Evolutionary conservation across 805 yeast genomes (phyloP).

Genomic region (Teunomyces tritomae): DNA sequence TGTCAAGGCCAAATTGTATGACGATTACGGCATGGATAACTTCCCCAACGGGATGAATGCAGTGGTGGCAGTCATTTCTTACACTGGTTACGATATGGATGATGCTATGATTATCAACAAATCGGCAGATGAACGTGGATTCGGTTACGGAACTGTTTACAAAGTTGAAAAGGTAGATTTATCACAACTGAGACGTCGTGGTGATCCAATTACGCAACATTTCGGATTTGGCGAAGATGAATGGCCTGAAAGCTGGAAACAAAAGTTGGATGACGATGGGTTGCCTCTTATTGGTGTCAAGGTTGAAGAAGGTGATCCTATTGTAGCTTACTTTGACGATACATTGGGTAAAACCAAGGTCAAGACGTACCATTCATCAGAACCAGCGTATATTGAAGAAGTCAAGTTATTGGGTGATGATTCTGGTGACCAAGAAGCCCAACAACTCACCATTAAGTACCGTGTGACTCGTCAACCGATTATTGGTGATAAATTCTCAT

Average conservation of each 20-base stretch:
- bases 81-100: constrained; percentile 99
- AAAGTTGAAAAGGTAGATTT: constrained; percentile 92
- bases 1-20: constrained; percentile 89
- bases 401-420: constrained; percentile 92
- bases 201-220: constrained; percentile 92
- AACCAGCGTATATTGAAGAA: constrained; percentile 93
- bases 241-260: constrained; percentile 90
- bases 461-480: constrained; percentile 89
- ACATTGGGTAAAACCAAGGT: constrained; percentile 86
- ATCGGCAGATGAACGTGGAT: constrained; percentile 96
- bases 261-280: constrained; percentile 87
- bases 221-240: constrained; percentile 92
- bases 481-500: constrained; percentile 96
- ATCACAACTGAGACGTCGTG: constrained; percentile 71
- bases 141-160: constrained; percentile 95
- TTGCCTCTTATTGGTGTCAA: constrained; percentile 84
- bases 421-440: constrained; percentile 69
- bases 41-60: constrained; percentile 99
- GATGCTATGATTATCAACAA: constrained; percentile 98
- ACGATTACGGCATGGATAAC: constrained; percentile 96
- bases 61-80: constrained; percentile 97
- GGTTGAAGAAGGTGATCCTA: constrained; percentile 94
- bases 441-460: constrained; percentile 80
- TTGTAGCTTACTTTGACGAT: constrained; percentile 90
- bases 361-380: constrained; percentile 89